phyloP scores from a whole-genome alignment of 2,329 filamentous ascomycete species.

The Ceratocystis papillata region DNA sequence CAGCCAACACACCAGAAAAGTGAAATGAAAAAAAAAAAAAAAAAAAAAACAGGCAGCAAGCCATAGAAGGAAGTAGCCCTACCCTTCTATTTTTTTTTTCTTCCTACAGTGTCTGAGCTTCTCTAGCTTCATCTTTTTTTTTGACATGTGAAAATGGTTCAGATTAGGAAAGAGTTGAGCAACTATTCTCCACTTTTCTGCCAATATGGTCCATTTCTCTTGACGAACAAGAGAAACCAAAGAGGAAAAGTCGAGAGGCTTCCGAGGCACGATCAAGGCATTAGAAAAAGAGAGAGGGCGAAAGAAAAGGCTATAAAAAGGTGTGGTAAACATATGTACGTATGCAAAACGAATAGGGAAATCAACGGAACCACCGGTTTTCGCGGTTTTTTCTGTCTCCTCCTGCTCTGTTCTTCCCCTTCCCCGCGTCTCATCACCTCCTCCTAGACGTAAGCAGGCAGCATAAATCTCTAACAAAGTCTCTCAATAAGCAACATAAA shows the following conservation, averaged over 20 bases:
- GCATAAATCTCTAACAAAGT: neutral
- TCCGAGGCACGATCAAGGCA: neutral
- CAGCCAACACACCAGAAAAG: neutral
- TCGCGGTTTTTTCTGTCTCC: neutral
- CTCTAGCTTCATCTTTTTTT: conserved; percentile 10
- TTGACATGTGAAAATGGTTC: conserved; percentile 25
- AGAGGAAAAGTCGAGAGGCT: neutral
- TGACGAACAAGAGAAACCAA: neutral
- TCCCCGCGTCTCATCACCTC: neutral
- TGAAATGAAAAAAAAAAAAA: neutral
- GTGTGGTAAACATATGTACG: too few species aligned
- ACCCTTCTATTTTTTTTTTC: neutral
- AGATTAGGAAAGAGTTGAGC: conserved; percentile 11
- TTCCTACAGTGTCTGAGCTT: conserved; percentile 4
- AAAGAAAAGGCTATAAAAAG: neutral
- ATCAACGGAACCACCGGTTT: neutral
- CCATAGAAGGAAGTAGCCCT: conserved; percentile 3
- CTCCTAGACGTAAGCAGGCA: neutral
- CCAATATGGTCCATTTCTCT: neutral
- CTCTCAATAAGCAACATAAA: neutral
- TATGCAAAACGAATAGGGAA: too few species aligned
- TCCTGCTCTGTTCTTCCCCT: neutral
- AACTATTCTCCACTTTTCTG: neutral
- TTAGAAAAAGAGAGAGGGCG: neutral
- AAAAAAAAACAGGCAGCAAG: too few species aligned